Conservation (phyloP, 106 monocot species). For the Hemerocallis citrina region DNA sequence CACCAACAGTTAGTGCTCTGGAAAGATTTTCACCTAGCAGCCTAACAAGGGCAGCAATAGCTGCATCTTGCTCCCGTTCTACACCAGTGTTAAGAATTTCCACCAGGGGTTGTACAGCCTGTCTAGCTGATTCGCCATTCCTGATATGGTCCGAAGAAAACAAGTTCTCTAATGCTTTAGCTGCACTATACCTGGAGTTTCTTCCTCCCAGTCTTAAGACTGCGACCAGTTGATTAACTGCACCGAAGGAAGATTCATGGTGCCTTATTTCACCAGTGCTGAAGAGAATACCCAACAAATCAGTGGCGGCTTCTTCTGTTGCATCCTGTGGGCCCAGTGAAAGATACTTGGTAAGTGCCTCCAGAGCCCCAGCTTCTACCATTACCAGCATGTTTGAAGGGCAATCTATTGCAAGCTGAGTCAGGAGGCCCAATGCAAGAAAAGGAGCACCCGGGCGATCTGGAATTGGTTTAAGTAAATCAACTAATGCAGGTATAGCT, state of each 20-base stretch:
- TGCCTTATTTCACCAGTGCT: slow-evolving; percentile 72
- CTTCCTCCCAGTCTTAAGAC: slow-evolving; percentile 90
- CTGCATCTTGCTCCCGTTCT: slow-evolving; percentile 94
- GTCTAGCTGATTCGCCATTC: slow-evolving; percentile 65
- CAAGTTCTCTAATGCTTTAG: slow-evolving; percentile 89
- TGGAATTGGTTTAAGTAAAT: slow-evolving; percentile 96
- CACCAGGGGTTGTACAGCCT: slow-evolving; percentile 83
- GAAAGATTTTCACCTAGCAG: slow-evolving; percentile 74
- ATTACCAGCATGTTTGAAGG: slow-evolving; percentile 70
- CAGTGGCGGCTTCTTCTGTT: no score
- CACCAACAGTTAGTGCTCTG: slow-evolving; percentile 61
- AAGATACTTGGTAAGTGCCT: slow-evolving; percentile 86
- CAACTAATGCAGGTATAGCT: slow-evolving; percentile 89
- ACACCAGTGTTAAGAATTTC: slow-evolving; percentile 78
- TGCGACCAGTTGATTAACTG: slow-evolving; percentile 89
- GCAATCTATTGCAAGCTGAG: slow-evolving; percentile 74
- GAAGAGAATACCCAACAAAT: slow-evolving; percentile 90
- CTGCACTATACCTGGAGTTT: slow-evolving; percentile 94
- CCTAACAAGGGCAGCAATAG: slow-evolving; percentile 80
- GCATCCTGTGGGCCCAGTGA: slow-evolving; percentile 92
- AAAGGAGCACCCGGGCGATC: slow-evolving; percentile 94
- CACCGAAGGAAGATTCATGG: slow-evolving; percentile 71
- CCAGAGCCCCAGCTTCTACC: slow-evolving; percentile 97
- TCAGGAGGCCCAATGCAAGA: slow-evolving; percentile 76
- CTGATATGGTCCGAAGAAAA: slow-evolving; percentile 91